Percentiles rank a stretch among this genome's conserved stretches.
phyloP scores from a whole-genome alignment of 2,329 filamentous ascomycete genomes.

The Colletotrichum neosansevieriae region DNA sequence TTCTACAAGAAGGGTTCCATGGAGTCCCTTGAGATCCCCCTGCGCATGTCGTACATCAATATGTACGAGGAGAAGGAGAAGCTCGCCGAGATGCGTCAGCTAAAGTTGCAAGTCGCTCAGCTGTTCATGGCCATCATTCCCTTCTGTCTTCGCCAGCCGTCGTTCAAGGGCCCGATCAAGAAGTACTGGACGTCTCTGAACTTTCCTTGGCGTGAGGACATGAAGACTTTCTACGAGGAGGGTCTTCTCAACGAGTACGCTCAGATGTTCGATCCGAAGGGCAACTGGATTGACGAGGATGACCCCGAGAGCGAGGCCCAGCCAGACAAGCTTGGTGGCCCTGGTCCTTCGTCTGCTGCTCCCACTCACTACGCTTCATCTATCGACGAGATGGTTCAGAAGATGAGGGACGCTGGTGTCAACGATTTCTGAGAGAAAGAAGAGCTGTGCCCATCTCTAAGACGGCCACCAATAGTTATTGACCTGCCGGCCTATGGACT shows the following conservation, averaged over 20 bases:
- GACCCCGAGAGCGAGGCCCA: background rate
- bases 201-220: slow-evolving; percentile 38
- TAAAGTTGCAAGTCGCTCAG: slow-evolving; percentile 30
- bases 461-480: too few species aligned
- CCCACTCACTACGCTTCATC: slow-evolving; percentile 20
- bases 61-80: slow-evolving; percentile 30
- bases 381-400: slow-evolving; percentile 20
- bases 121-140: slow-evolving; percentile 28
- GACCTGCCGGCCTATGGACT: too few species aligned
- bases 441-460: background rate
- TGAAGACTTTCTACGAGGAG: slow-evolving; percentile 25
- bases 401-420: slow-evolving; percentile 2
- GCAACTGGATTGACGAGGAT: slow-evolving; percentile 24
- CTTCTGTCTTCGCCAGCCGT: slow-evolving; percentile 28
- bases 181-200: slow-evolving; percentile 24
- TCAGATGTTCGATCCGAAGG: slow-evolving; percentile 9
- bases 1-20: slow-evolving; percentile 7
- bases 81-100: slow-evolving; percentile 16
- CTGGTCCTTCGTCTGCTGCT: background rate
- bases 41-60: slow-evolving; percentile 28
- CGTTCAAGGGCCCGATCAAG: slow-evolving; percentile 8
- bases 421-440: background rate
- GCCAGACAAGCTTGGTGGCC: background rate
- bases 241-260: slow-evolving; percentile 28
- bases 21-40: slow-evolving; percentile 26